phyloP scores from a whole-genome alignment of 2,329 filamentous ascomycete genomes.

The Trichothecium sympodiale region DNA sequence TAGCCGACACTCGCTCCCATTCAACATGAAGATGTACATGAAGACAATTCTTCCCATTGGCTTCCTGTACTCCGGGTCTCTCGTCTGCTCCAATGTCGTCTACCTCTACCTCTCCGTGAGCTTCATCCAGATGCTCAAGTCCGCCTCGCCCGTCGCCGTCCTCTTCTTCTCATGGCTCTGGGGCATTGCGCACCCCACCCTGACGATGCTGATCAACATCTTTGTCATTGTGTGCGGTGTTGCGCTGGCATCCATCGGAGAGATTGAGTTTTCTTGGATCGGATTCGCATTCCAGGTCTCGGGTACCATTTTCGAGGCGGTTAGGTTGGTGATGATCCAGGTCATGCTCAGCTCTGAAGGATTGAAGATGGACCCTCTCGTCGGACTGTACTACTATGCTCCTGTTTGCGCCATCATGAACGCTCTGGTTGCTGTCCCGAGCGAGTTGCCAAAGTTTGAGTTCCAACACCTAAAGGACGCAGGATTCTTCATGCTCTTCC shows the following conservation, averaged over 20 bases:
- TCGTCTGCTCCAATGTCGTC: slow-evolving; percentile 56
- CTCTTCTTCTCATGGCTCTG: slow-evolving; percentile 54
- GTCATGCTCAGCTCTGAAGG: slow-evolving; percentile 66
- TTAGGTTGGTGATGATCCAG: slow-evolving; percentile 77
- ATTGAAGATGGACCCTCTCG: slow-evolving; percentile 78
- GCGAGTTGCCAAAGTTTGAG: slow-evolving; percentile 57
- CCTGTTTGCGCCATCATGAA: slow-evolving; percentile 79
- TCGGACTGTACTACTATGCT: slow-evolving; percentile 83
- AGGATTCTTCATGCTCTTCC: slow-evolving; percentile 53
- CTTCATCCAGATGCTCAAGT: slow-evolving; percentile 64
- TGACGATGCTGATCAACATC: slow-evolving; percentile 34
- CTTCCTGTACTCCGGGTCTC: slow-evolving; percentile 52
- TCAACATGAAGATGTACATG: slow-evolving; percentile 49
- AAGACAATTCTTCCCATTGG: slow-evolving; percentile 56
- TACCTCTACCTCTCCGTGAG: slow-evolving; percentile 58
- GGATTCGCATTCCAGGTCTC: slow-evolving; percentile 61
- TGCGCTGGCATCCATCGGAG: slow-evolving; percentile 43
- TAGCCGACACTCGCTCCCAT: slow-evolving; percentile 48
- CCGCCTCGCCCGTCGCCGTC: slow-evolving; percentile 55
- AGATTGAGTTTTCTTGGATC: slow-evolving; percentile 56
- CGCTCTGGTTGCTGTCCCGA: slow-evolving; percentile 53
- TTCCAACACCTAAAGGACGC: slow-evolving; percentile 54
- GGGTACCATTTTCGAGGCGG: slow-evolving; percentile 71
- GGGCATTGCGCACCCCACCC: slow-evolving; percentile 36
- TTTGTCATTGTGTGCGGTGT: slow-evolving; percentile 42